These are phyloP conservation scores for Ceratocystiopsis brevicomis DNA, from an alignment of 2,329 filamentous ascomycete species.

Conservation along the genomic window DNA sequence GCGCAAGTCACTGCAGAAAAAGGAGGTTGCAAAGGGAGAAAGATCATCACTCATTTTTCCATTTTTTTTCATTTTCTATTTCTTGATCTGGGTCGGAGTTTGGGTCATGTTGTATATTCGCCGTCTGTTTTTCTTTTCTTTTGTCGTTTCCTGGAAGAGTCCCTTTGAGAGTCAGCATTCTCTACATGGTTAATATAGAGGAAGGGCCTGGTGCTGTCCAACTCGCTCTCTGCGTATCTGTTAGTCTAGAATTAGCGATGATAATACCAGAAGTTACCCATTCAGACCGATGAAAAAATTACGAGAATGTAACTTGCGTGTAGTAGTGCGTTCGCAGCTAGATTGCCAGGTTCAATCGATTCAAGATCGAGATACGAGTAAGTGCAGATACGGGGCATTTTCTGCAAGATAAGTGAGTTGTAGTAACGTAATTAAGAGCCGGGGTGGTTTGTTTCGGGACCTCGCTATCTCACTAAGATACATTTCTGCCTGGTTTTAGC, in stretches of 20 bases:
- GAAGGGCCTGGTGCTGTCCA: constrained; percentile 19
- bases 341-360: too few species aligned
- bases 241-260: constrained; percentile 22
- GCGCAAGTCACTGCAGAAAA: constrained; percentile 12
- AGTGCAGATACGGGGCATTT: too few species aligned
- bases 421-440: too few species aligned
- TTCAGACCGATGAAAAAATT: constrained; percentile 18
- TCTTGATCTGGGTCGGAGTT: not conserved
- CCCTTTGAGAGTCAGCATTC: constrained; percentile 10
- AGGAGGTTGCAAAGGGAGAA: constrained; percentile 3
- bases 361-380: too few species aligned
- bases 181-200: constrained; percentile 11
- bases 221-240: constrained; percentile 49
- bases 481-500: too few species aligned
- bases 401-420: too few species aligned
- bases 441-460: too few species aligned
- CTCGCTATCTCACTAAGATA: too few species aligned
- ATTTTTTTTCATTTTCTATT: not conserved
- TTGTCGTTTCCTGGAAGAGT: constrained; percentile 3
- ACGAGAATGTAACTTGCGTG: too few species aligned
- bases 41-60: not conserved
- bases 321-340: too few species aligned
- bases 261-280: constrained; percentile 51
- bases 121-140: not conserved
- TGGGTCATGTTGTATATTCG: too few species aligned